Percentiles rank a stretch among this genome's conserved stretches.
Conservation (phyloP, 306 rosid genomes). For the Senna siamea region DNA sequence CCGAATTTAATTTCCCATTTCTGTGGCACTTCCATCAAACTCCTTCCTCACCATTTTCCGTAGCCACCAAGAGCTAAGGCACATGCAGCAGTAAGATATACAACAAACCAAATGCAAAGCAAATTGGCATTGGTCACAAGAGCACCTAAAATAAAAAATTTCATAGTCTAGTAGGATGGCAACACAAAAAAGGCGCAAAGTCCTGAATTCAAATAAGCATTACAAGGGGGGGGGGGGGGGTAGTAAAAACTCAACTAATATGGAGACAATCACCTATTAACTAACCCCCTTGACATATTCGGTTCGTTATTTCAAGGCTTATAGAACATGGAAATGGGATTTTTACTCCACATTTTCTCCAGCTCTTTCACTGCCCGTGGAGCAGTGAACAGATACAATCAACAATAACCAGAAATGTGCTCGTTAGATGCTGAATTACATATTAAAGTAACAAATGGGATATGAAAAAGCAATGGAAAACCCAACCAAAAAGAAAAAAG, state of each 20-base stretch:
- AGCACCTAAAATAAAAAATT: background rate
- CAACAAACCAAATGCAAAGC: background rate
- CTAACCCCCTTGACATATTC: background rate
- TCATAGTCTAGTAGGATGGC: background rate
- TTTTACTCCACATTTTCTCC: background rate
- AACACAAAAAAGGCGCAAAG: background rate
- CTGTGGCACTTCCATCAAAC: background rate
- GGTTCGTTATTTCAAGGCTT: too few species aligned
- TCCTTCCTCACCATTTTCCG: background rate
- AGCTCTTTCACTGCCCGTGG: too few species aligned
- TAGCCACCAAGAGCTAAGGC: background rate
- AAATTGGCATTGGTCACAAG: background rate
- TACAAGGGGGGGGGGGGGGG: too few species aligned
- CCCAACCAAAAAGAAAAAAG: too few species aligned
- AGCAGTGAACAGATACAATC: background rate
- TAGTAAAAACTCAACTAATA: background rate
- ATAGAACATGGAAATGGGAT: background rate
- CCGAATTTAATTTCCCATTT: background rate
- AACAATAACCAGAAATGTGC: conserved; percentile 2
- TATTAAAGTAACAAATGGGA: background rate
- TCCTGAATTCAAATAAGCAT: background rate
- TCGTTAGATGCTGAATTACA: background rate
- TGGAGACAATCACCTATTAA: background rate
- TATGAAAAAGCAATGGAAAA: background rate
- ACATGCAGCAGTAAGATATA: background rate